Conservation (phyloP, 805 yeast species). For the Saturnispora serradocipensis region DNA sequence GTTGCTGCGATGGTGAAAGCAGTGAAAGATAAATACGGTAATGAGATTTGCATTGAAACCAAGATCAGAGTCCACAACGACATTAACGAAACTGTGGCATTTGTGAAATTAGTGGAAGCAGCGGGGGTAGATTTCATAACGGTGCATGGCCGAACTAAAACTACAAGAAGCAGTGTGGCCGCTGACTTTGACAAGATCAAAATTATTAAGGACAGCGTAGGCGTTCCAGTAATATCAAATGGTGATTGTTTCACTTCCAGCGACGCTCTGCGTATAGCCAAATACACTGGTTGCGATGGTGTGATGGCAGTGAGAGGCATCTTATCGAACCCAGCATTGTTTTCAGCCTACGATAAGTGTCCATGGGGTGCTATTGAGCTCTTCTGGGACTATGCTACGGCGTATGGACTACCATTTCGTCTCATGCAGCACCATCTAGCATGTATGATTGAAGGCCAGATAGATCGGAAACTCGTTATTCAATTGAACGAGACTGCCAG, state of each 20-base stretch:
- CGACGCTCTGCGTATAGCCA: constrained; percentile 57
- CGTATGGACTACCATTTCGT: constrained; percentile 79
- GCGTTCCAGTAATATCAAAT: constrained; percentile 86
- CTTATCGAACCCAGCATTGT: constrained; percentile 77
- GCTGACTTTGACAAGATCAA: constrained; percentile 78
- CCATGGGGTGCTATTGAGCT: constrained; percentile 90
- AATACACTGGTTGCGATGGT: constrained; percentile 73
- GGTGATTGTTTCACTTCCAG: constrained; percentile 78
- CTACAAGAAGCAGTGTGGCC: constrained; percentile 76
- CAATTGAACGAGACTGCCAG: constrained; percentile 55
- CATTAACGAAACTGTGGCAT: constrained; percentile 57
- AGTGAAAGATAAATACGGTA: constrained; percentile 69
- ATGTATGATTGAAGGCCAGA: constrained; percentile 65
- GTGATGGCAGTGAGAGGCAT: constrained; percentile 94
- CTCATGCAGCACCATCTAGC: constrained; percentile 80
- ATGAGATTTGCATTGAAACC: constrained; percentile 69
- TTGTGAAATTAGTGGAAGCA: constrained; percentile 64
- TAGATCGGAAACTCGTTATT: constrained; percentile 40
- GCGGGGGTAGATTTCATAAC: constrained; percentile 93
- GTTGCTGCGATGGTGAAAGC: constrained; percentile 79
- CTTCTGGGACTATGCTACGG: constrained; percentile 69
- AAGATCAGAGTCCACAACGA: constrained; percentile 85
- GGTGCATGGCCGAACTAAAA: constrained; percentile 85
- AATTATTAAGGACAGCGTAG: constrained; percentile 44
- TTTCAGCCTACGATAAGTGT: constrained; percentile 60